Evolutionary conservation across 2,329 filamentous ascomycete species (phyloP).

Genomic region (Aphanocladium album): DNA sequence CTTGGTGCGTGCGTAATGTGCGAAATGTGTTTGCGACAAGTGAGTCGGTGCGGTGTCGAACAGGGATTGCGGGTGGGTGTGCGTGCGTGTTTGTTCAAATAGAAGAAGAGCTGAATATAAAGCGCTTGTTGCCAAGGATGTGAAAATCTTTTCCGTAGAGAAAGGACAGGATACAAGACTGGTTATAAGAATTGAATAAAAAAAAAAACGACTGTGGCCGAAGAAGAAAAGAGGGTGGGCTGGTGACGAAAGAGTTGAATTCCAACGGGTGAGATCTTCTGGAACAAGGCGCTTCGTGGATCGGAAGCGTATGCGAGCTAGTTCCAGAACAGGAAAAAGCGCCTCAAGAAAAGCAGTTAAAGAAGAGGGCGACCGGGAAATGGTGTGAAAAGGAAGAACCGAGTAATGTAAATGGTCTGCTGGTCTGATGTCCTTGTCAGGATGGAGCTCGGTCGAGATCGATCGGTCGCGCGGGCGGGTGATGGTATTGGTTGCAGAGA

Average conservation of each 20-base stretch:
- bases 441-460: background rate
- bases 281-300: constrained; percentile 3
- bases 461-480: too few relatives aligned
- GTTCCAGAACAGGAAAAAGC: background rate
- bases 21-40: background rate
- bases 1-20: constrained; percentile 2
- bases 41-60: background rate
- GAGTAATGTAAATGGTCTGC: background rate
- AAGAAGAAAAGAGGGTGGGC: background rate
- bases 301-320: background rate
- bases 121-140: background rate
- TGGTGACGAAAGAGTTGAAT: constrained; percentile 2
- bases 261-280: constrained; percentile 9
- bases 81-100: background rate
- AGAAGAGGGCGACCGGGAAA: background rate
- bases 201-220: background rate
- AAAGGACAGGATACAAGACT: background rate
- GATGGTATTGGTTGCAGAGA: too few relatives aligned
- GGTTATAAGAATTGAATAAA: background rate
- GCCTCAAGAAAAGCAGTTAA: background rate
- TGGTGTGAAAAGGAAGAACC: background rate
- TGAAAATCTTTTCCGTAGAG: background rate
- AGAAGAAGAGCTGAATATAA: background rate
- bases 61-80: background rate
- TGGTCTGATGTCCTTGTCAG: background rate